Evolutionary conservation across 331 rosid genomes (phyloP).

Genomic region (Quercus lobata): DNA sequence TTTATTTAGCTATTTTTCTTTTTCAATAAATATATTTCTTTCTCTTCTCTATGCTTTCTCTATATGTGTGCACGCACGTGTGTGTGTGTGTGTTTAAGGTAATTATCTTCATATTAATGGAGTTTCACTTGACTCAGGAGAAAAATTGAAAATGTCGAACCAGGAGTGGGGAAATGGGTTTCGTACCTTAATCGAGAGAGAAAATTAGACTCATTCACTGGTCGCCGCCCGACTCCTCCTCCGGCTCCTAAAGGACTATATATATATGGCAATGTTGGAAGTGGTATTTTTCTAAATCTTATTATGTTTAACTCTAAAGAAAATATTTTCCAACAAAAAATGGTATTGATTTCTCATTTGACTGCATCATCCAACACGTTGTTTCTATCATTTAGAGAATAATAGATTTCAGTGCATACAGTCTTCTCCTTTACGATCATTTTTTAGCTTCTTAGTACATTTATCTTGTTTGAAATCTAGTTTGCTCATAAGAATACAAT

Average conservation of each 20-base stretch:
- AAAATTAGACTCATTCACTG: conserved; percentile 76
- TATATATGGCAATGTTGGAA: conserved; percentile 95
- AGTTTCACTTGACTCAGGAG: conserved; percentile 44
- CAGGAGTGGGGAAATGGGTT: conserved; percentile 98
- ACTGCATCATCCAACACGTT: neutral
- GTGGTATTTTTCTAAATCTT: conserved; percentile 47
- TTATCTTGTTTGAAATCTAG: neutral
- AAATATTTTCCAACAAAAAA: conserved; percentile 16
- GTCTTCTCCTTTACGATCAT: neutral
- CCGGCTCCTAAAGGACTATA: conserved; percentile 85
- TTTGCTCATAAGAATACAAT: neutral
- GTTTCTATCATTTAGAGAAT: neutral
- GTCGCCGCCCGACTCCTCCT: conserved; percentile 83
- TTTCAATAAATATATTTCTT: neutral
- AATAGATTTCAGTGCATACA: neutral
- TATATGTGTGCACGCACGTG: too few relatives aligned
- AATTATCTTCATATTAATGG: neutral
- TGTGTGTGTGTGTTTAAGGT: neutral
- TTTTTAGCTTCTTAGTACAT: neutral
- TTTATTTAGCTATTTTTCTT: neutral
- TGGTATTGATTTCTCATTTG: conserved; percentile 4
- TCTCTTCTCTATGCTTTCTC: neutral
- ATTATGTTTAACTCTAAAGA: conserved; percentile 7
- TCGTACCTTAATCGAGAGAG: conserved; percentile 92
- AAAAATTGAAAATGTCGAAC: conserved; percentile 55